These are phyloP conservation scores for Boechera divaricarpa DNA, from an alignment of 345 rosid genomes.

Conservation along the genomic window DNA sequence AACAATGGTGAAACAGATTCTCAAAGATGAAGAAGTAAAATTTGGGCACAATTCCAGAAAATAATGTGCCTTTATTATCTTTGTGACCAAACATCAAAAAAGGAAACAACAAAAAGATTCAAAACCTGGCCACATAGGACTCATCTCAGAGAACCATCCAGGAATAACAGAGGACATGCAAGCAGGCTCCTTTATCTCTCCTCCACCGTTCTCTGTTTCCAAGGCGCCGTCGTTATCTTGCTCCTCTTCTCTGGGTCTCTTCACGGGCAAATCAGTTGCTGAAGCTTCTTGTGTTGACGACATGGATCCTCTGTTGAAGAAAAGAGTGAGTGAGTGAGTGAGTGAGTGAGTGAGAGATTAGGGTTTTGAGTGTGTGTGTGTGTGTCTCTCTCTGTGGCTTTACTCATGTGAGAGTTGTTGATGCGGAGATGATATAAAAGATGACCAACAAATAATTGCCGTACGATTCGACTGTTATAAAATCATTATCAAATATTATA, in stretches of 20 bases:
- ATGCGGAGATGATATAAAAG: not conserved
- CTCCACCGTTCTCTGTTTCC: conserved; percentile 50
- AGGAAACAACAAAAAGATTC: not conserved
- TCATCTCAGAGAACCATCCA: conserved; percentile 89
- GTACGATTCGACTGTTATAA: conserved; percentile 29
- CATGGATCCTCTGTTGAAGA: conserved; percentile 17
- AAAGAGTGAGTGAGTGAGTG: conserved; percentile 5
- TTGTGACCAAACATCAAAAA: no score
- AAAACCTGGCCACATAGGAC: conserved; percentile 88
- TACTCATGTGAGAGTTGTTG: conserved; percentile 9
- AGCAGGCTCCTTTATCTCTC: conserved; percentile 29
- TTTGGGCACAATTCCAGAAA: not conserved
- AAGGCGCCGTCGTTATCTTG: conserved; percentile 48
- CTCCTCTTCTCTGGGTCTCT: conserved; percentile 59
- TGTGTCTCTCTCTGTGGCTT: not conserved
- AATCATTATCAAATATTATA: not conserved
- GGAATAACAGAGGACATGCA: conserved; percentile 68
- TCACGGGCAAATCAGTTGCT: conserved; percentile 52
- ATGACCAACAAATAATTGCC: conserved; percentile 25
- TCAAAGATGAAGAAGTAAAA: not conserved
- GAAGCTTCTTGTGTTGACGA: conserved; percentile 35
- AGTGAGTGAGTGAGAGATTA: conserved; percentile 4
- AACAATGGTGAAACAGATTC: not conserved
- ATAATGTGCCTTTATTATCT: not conserved
- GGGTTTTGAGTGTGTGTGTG: conserved; percentile 30